Evolutionary conservation across 495 filamentous ascomycete species (phyloP), one percentile per base, ranked within the genome.

Genomic region (Trypethelium eluteriae): DNA sequence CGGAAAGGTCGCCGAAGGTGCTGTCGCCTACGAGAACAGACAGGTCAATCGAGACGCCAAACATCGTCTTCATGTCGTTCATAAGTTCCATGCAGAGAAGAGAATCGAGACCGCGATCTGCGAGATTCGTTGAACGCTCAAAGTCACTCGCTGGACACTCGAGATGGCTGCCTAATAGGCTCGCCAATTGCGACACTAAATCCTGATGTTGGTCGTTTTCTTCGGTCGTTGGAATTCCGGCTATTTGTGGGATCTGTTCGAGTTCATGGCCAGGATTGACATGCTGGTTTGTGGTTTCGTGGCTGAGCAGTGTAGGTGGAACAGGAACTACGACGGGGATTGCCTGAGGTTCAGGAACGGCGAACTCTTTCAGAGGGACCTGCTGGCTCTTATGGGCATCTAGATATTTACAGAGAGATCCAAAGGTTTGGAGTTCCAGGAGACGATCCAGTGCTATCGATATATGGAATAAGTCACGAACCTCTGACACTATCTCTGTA

Each of bases 351-450:
- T 7, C 6, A 44, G 41, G 41, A 44, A 44, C 14, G 14, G 6
- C 1, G 7, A 44, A 44, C 41, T 7, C 41, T 44, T 44, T 44
- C 41, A 44, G 41, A 14, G 41, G 41, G 41, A 7, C 41, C 14
- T 44, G 41, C 41, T 14, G 41, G 41, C 41, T 44, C 41, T 14
- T 14, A 44, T 44, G 41, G 41, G 41, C 41, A 44, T 44, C 41
- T 44, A 59, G 53, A 36, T 59, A 59, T 59, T 5, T 7, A 34
- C 53, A 59, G 7, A 59, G 32, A 36, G 53, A 59, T 35, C 53
- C 53, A 36, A 59, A 59, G 25, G 53, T 59, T 7, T 59, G 11
- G 3, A 59, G 7, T 35, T 9, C 11, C 32, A 35, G 53, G n/a
- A 59, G 32, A 59, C 18, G 11, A 7, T 59, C 25, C 32, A 59